A percentile compares a stretch with the other conserved stretches of the same genome.
These are phyloP conservation scores for Sonneratia alba DNA, from an alignment of 345 rosid species.

Conservation along the genomic window DNA sequence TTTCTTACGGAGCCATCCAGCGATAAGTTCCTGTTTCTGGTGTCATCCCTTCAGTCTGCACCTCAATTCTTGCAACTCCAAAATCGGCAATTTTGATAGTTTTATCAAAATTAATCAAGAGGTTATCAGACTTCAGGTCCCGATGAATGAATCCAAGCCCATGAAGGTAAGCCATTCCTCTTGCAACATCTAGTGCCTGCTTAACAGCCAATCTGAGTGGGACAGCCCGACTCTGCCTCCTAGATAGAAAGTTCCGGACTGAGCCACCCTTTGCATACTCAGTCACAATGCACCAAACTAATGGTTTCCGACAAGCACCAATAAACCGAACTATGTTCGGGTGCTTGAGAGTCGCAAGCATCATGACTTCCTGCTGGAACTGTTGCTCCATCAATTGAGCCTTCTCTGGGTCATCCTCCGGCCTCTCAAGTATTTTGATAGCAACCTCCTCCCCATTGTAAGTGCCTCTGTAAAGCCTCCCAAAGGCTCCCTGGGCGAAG, in stretches of 20 bases:
- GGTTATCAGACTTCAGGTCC: slow-evolving; percentile 38
- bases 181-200: slow-evolving; percentile 41
- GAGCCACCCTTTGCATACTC: slow-evolving; percentile 43
- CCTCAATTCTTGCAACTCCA: slow-evolving; percentile 41
- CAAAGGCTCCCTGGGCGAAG: slow-evolving; percentile 42
- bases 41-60: slow-evolving; percentile 42
- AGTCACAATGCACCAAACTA: slow-evolving; percentile 43
- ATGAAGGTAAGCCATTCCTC: slow-evolving; percentile 39
- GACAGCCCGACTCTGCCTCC: slow-evolving; percentile 24
- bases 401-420: slow-evolving; percentile 25
- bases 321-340: slow-evolving; percentile 34
- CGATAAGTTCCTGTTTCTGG: slow-evolving; percentile 45
- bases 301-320: slow-evolving; percentile 35
- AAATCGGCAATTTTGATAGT: slow-evolving; percentile 44
- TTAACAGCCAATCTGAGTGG: slow-evolving; percentile 33
- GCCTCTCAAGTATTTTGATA: slow-evolving; percentile 43
- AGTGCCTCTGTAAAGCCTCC: slow-evolving; percentile 39
- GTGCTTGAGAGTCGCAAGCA: slow-evolving; percentile 33
- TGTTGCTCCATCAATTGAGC: slow-evolving; percentile 36
- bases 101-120: slow-evolving; percentile 28
- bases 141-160: slow-evolving; percentile 30
- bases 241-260: slow-evolving; percentile 28
- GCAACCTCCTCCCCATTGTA: slow-evolving; percentile 38
- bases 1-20: slow-evolving; percentile 48
- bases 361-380: slow-evolving; percentile 38